Percentiles rank a stretch among this genome's conserved stretches.
Conservation (phyloP, 306 rosid genomes). For the Sesbania bispinosa region DNA sequence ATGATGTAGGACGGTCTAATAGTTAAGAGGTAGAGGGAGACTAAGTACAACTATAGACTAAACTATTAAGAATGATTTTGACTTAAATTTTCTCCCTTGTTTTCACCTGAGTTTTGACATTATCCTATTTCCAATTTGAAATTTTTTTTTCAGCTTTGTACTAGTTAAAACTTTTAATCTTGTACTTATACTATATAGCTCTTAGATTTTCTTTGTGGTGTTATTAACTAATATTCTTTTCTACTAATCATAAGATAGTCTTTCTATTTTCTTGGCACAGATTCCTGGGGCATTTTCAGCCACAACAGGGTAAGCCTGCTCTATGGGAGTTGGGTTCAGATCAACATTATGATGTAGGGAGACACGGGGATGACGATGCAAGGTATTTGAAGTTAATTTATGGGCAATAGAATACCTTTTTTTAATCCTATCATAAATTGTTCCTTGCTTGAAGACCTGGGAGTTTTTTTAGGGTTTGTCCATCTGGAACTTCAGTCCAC, state of each 20-base stretch:
- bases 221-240: neutral
- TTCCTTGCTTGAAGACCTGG: neutral
- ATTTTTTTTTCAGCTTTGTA: neutral
- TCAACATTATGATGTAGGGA: slow-evolving; percentile 56
- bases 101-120: neutral
- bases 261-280: slow-evolving; percentile 39
- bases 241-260: neutral
- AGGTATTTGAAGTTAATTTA: slow-evolving; percentile 27
- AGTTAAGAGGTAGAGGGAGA: no score
- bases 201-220: neutral
- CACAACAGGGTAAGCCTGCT: slow-evolving; percentile 70
- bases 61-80: no score
- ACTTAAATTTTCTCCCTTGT: no score
- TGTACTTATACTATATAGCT: neutral
- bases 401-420: neutral
- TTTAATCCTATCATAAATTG: neutral
- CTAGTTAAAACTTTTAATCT: neutral
- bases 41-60: no score
- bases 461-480: neutral
- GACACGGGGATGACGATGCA: slow-evolving; percentile 33
- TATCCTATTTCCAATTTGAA: neutral
- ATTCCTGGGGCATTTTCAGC: slow-evolving; percentile 81
- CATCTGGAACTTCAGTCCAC: neutral
- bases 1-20: no score
- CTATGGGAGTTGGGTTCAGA: slow-evolving; percentile 81